Evolutionary conservation across 1,284 basidiomycete species (phyloP).

Genomic region (Salmacisia buchloeana): DNA sequence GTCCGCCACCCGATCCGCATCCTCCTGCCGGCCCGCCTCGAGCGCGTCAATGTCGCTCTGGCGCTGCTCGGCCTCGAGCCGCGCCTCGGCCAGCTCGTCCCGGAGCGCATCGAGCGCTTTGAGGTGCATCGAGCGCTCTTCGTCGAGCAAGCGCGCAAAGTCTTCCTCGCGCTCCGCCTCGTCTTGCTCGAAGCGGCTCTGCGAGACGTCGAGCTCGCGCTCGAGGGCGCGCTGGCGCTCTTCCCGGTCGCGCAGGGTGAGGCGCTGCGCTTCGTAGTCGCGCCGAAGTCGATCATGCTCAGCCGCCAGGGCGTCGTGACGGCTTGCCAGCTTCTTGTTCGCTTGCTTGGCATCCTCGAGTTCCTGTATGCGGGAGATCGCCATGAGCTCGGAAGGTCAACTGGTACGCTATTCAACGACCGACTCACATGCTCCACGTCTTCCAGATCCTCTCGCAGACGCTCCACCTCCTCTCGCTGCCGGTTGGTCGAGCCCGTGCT

Average conservation of each 20-base stretch:
- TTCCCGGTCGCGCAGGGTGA: slow-evolving; percentile 11
- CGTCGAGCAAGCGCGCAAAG: slow-evolving; percentile 20
- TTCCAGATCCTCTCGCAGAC: slow-evolving; percentile 28
- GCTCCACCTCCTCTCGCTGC: slow-evolving; percentile 16
- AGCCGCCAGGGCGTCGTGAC: slow-evolving; percentile 27
- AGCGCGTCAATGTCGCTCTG: slow-evolving; percentile 40
- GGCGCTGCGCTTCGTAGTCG: slow-evolving; percentile 29
- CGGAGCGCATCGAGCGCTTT: slow-evolving; percentile 18
- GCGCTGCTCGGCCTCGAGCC: slow-evolving; percentile 38
- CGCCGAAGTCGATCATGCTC: slow-evolving; percentile 33
- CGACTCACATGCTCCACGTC: background rate
- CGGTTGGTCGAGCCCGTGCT: background rate
- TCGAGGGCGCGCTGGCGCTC: slow-evolving; percentile 22
- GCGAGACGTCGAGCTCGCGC: slow-evolving; percentile 30
- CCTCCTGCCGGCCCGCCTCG: slow-evolving; percentile 28
- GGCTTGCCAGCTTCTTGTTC: slow-evolving; percentile 30
- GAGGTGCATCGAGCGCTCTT: slow-evolving; percentile 1
- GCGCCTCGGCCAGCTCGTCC: slow-evolving; percentile 43
- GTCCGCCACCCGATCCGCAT: slow-evolving; percentile 27
- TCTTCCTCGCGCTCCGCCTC: slow-evolving; percentile 32
- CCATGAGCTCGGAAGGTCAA: background rate
- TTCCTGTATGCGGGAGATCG: slow-evolving; percentile 16
- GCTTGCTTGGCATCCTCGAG: slow-evolving; percentile 26
- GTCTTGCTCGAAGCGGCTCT: slow-evolving; percentile 30
- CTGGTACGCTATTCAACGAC: background rate